Base-by-base conservation (phyloP, 2,329 filamentous ascomycete species). In the Lasiodiplodia theobromae region DNA sequence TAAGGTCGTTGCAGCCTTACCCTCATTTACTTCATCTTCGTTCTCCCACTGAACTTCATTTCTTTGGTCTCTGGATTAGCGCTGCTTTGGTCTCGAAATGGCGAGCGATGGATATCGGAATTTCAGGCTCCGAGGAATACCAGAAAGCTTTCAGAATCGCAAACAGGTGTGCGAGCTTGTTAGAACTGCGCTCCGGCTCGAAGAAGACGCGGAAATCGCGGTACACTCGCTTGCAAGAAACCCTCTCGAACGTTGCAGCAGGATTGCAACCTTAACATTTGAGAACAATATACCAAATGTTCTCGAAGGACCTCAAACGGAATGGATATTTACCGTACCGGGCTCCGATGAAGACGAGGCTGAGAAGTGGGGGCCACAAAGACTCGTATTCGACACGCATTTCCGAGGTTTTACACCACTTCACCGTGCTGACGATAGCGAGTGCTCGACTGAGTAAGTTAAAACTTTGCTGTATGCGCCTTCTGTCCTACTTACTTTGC, bases 371-470 rank as follows among this genome's bases (percentile, higher is more conserved):
- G 8, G 18, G 6, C n/a, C 12, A 11, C 56, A 16, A 23, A 21
- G 16, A 44, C 38, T 56, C n/a, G n/a, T 69, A 69, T 69, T 69
- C 21, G 68, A 69, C 23, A 67, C 38, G 16, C 68, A 69, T 40
- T 69, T 67, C n/a, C 18, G 14, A 2, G 68, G 68, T 3, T 67
- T 69, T 12, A 69, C 68, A 5, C 64, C 64, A 14, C 47, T 69
- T 2, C 64, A 69, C 1, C 57, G 25, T 16, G 25, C 40, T 7
- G 23, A 62, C 4, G 38, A 62, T 12, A 25, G 28, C 14, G 16
- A 62, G 10, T 62, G 57, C 23, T 18, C 4, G 1, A 21, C n/a
- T 10, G 38, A 62, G 57, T 62, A 62, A 62, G 14, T 10, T 14
- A 6, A 7, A 44, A 7, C 40, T 1, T 4, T 31, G 3, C 1